Evolutionary conservation across 768 basidiomycete species (phyloP).

Genomic region (Lentinula lateritia): DNA sequence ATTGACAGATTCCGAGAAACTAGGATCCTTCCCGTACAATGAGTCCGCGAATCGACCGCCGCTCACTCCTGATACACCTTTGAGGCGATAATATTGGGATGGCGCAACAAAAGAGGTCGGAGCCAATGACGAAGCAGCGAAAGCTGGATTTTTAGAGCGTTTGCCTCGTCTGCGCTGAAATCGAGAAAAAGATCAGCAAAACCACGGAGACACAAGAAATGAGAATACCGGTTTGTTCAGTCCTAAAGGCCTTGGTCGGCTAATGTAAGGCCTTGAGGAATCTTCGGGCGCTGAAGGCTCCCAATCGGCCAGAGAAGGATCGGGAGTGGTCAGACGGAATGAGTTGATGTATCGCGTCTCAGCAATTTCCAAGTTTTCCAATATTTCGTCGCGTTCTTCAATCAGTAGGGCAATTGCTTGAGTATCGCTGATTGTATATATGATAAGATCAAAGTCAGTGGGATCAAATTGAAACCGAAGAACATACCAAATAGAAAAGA

Average conservation of each 20-base stretch:
- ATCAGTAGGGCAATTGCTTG: constrained; percentile 62
- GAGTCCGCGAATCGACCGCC: constrained; percentile 52
- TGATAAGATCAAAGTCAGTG: background rate
- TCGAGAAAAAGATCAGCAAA: background rate
- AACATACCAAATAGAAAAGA: constrained; percentile 69
- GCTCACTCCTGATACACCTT: constrained; percentile 53
- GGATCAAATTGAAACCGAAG: background rate
- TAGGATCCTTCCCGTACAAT: constrained; percentile 32
- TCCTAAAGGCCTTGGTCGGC: constrained; percentile 58
- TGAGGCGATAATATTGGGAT: constrained; percentile 73
- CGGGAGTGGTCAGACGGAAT: constrained; percentile 68
- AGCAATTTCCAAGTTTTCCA: constrained; percentile 78
- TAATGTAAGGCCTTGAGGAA: constrained; percentile 53
- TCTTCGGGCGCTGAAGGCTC: constrained; percentile 37
- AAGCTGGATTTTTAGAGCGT: constrained; percentile 56
- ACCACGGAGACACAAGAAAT: background rate
- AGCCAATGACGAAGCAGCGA: constrained; percentile 60
- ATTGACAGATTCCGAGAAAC: constrained; percentile 53
- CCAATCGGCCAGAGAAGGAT: constrained; percentile 63
- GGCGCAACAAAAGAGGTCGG: constrained; percentile 79
- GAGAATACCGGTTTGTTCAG: constrained; percentile 24
- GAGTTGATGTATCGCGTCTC: constrained; percentile 75
- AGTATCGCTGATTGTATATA: constrained; percentile 49
- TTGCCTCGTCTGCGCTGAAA: constrained; percentile 33
- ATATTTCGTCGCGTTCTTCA: constrained; percentile 66